Evolutionary conservation across 176 grass and related monocot species (phyloP), one percentile per base, ranked within the genome.

Genomic region (Poa annua): DNA sequence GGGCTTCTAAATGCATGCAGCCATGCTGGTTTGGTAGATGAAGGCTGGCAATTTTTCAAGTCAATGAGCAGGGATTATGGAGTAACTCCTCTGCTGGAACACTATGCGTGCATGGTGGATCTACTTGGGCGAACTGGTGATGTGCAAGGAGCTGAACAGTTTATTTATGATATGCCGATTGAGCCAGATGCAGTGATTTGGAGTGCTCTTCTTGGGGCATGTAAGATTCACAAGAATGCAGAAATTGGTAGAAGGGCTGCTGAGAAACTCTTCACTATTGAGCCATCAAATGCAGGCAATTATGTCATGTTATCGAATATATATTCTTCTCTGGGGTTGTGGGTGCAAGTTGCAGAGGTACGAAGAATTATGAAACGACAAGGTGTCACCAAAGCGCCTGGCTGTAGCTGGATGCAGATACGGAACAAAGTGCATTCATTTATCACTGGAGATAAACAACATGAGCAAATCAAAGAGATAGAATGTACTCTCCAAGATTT

Each of bases 281-380:
- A 91, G 66, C 90, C 90, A 66, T 78, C 89, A 26, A 90, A 96
- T 87, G 59, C 86, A 68, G 84, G 85, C 26, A 86, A 90, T 34
- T 92, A 96, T 91, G 88, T 96, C 36, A 79, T 91, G 75, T 62
- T 92, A 25, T 89, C 90, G 80, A 96, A 92, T 59, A 88, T 93
- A 85, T 96, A 87, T 79, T 89, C 93, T 44, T 92, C 91, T 57
- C 81, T 87, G 25, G 84, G 86, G 48, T 91, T 90, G 86, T 91
- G 91, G 84, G 54, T 88, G 20, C 81, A 93, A 84, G 93, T 92
- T 80, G 86, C 82, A 66, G 77, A 90, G 78, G 82, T 92, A 69
- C 87, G 87, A 8, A 90, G 78, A 65, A 64, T 88, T 16, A 95
- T 95, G 90, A 92, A 74, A 71, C 64, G 35, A 56, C 74, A 78